Evolutionary conservation across 2,329 filamentous ascomycete genomes (phyloP).

Genomic region (Dactylellina drechsleri): DNA sequence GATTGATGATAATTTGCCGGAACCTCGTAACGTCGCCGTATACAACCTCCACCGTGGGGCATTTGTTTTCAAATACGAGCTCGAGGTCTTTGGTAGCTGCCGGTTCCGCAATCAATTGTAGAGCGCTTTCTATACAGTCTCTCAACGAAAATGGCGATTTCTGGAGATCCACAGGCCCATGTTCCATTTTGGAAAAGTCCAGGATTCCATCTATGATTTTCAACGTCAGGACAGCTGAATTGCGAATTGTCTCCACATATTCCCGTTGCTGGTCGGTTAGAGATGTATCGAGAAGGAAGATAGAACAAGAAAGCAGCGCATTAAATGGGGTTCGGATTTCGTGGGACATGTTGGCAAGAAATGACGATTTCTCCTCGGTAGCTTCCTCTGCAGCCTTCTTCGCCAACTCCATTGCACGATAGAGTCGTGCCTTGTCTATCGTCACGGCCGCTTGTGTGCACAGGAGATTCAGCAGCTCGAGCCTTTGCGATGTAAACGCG

Average conservation of each 20-base stretch:
- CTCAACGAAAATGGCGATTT: conserved; percentile 67
- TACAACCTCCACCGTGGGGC: conserved; percentile 64
- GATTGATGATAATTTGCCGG: conserved; percentile 72
- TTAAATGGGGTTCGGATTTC: conserved; percentile 74
- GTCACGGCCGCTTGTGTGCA: conserved; percentile 59
- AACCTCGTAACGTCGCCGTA: conserved; percentile 71
- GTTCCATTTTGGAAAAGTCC: conserved; percentile 73
- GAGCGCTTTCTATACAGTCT: conserved; percentile 65
- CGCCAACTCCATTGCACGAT: conserved; percentile 59
- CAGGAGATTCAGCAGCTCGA: conserved; percentile 58
- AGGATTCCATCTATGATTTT: conserved; percentile 74
- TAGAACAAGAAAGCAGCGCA: conserved; percentile 70
- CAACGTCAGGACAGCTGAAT: conserved; percentile 70
- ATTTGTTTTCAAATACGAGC: conserved; percentile 63
- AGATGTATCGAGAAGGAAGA: conserved; percentile 68
- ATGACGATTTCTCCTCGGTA: conserved; percentile 72
- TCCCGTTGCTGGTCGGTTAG: conserved; percentile 69
- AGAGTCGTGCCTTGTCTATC: conserved; percentile 59
- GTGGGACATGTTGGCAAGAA: conserved; percentile 72
- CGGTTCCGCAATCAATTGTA: conserved; percentile 64
- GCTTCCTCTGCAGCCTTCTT: conserved; percentile 66
- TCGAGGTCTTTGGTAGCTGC: conserved; percentile 62
- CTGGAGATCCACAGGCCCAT: conserved; percentile 70
- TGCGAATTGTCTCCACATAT: conserved; percentile 69
- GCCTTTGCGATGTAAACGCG: conserved; percentile 58